Base-by-base conservation (phyloP, 2,329 filamentous ascomycete species). In the Blastomyces silverae region DNA sequence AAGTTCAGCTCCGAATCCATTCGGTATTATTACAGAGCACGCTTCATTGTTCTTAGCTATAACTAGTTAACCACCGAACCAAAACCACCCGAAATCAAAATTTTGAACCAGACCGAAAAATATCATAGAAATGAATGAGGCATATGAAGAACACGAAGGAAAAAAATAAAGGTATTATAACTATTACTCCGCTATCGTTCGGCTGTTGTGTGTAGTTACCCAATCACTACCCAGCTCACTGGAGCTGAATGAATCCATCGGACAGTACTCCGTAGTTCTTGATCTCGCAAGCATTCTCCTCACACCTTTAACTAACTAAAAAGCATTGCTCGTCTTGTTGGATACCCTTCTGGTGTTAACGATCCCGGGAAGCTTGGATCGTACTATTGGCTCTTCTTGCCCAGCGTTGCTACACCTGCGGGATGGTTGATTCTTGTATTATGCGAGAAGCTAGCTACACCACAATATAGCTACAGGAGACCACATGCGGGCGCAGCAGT, bases 351-450 rank as follows among this genome's bases (percentile, higher is more conserved):
- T 0, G 75, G 70, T 7, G 78, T 79, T 11, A 80, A 71, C 48
- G 76, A 75, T 3, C 79, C 79, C 39, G 76, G 74, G 72, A 77
- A 80, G 11, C 79, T 77, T 0, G 77, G 76, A 64, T 80, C 75
- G 67, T 76, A 80, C 66, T 78, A 77, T 10, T 71, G 73, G 59
- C 77, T 79, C 37, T 69, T 73, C 34, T 78, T 75, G 65, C 80
- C 79, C 57, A 80, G 70, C 7, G 79, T 80, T 11, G 79, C 78
- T 5, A 80, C 78, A 64, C 80, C 80, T 60, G 31, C 7, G 6
- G 31, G 31, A 34, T 34, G 6, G 7, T 34, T 7, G 3, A 34
- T 34, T 34, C 31, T 7, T 34, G 6, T 34, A 6, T 34, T 34
- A 34, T 34, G n/a, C n/a, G n/a, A n/a, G n/a, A 3, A 34, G 31